A percentile compares a stretch with the other conserved stretches of the same genome.
Evolutionary conservation across 2,329 filamentous ascomycete species (phyloP).

Genomic region (Dothistroma septosporum): DNA sequence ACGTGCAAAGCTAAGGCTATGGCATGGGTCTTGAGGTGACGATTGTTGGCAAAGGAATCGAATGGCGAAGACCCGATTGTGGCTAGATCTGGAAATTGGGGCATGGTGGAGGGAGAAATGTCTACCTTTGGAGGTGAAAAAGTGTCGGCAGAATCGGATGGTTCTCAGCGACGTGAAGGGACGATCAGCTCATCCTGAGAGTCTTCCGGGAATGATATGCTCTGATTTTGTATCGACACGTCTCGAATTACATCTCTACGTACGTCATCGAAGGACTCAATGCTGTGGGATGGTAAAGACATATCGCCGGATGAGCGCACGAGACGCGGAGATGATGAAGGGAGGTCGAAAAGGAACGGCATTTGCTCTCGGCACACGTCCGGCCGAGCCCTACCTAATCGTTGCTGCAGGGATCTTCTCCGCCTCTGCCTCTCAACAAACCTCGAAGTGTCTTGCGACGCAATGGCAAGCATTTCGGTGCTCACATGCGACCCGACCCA

Average conservation of each 20-base stretch:
- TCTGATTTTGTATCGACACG: no score
- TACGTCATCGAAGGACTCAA: no score
- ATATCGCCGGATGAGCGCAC: constrained; percentile 5
- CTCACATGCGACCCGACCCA: neutral
- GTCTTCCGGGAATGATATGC: no score
- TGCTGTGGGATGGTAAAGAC: neutral
- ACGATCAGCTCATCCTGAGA: no score
- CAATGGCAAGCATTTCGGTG: neutral
- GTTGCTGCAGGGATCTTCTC: neutral
- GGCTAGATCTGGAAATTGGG: neutral
- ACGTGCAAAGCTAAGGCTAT: neutral
- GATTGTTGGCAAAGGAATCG: neutral
- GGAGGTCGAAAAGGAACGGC: neutral
- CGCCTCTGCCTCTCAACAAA: neutral
- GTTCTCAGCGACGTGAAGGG: no score
- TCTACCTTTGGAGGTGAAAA: no score
- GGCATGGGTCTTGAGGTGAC: neutral
- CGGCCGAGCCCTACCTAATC: neutral
- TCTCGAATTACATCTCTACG: no score
- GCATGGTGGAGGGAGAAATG: neutral
- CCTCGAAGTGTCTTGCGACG: neutral
- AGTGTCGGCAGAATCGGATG: no score
- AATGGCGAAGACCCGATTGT: no score
- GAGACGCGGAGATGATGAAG: constrained; percentile 1
- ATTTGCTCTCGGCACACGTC: neutral